Evolutionary conservation across 2,329 filamentous ascomycete genomes (phyloP).

Genomic region (Penicillium freii): DNA sequence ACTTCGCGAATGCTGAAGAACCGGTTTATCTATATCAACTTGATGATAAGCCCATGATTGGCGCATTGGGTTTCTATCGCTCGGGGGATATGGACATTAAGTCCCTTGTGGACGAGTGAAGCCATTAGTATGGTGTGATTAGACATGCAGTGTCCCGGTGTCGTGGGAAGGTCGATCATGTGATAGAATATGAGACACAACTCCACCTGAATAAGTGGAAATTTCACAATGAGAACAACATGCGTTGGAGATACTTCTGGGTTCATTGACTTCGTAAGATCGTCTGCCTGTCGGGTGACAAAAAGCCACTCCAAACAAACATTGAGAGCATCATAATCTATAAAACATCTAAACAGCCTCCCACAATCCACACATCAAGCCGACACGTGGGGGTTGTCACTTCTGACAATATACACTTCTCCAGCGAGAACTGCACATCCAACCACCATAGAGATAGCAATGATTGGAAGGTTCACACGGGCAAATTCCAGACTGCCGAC

Average conservation of each 20-base stretch:
- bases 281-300: neutral
- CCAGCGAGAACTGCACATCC: conserved; percentile 62
- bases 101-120: conserved; percentile 22
- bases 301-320: neutral
- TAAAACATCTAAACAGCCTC: neutral
- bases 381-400: conserved; percentile 37
- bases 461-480: conserved; percentile 67
- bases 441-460: conserved; percentile 65
- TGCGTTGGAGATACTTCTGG: neutral
- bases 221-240: neutral
- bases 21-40: conserved; percentile 54
- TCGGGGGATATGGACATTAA: conserved; percentile 43
- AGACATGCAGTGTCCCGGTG: too few species aligned
- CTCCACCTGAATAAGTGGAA: neutral
- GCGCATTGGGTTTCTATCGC: conserved; percentile 52
- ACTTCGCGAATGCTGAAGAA: conserved; percentile 40
- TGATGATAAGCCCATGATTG: conserved; percentile 57
- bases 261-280: conserved; percentile 8
- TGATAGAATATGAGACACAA: neutral
- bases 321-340: neutral
- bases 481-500: conserved; percentile 66
- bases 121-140: neutral
- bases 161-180: neutral
- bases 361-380: neutral
- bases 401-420: conserved; percentile 60